phyloP scores from a whole-genome alignment of 106 monocot genomes.

The Chionographis japonica region DNA sequence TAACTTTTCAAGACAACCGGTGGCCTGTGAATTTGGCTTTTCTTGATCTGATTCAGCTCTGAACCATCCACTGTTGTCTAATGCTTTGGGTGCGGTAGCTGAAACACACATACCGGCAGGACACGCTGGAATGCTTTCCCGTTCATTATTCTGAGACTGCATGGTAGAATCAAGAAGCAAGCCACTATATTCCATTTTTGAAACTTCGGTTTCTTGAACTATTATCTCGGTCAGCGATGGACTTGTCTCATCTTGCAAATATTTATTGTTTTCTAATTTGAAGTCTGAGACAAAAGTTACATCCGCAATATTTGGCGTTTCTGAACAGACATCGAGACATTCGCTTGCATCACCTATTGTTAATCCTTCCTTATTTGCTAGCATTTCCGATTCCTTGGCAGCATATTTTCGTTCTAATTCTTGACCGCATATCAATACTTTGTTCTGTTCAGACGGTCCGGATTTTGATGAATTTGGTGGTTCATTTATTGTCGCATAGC shows the following conservation, averaged over 20 bases:
- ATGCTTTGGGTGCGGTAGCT: background rate
- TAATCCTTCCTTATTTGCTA: background rate
- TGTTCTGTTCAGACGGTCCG: background rate
- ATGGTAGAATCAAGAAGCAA: background rate
- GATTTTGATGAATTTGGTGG: background rate
- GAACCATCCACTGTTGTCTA: background rate
- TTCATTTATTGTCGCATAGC: background rate
- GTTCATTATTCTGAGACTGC: background rate
- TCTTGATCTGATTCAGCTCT: slow-evolving; percentile 4
- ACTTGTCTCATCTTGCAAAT: background rate
- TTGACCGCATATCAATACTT: background rate
- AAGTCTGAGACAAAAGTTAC: background rate
- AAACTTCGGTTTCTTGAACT: slow-evolving; percentile 3
- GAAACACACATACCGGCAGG: background rate
- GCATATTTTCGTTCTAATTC: background rate
- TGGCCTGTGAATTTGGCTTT: background rate
- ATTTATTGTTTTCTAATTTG: background rate
- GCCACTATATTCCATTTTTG: slow-evolving; percentile 1
- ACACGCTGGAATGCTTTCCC: background rate
- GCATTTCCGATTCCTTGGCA: slow-evolving; percentile 4
- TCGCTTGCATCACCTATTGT: background rate
- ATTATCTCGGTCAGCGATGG: background rate
- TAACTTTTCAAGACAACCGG: background rate
- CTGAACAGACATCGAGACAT: background rate
- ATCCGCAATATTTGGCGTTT: background rate